phyloP scores from a whole-genome alignment of 805 yeast genomes.

The Blastobotrys parvus region DNA sequence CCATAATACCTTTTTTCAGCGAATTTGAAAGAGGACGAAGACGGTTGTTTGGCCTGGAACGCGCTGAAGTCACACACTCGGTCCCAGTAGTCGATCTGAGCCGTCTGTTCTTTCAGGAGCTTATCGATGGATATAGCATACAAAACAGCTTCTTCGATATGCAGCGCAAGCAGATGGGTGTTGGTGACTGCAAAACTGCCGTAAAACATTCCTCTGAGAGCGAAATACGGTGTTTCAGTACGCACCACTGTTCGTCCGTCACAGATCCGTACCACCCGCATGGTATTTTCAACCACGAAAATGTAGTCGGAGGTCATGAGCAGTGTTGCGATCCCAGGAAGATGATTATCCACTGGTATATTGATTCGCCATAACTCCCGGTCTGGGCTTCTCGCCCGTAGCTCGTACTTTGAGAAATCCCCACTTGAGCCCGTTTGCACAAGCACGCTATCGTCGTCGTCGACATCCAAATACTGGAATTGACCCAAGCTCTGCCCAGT shows the following conservation, averaged over 20 bases:
- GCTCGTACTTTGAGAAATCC: neutral
- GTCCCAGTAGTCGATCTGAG: neutral
- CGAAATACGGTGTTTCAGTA: neutral
- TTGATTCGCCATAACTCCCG: neutral
- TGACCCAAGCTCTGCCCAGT: neutral
- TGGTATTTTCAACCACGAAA: neutral
- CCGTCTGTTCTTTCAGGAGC: neutral
- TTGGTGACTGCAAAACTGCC: conserved; percentile 1
- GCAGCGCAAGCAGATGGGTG: conserved; percentile 1
- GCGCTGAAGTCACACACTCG: neutral
- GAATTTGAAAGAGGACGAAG: neutral
- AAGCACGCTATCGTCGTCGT: neutral
- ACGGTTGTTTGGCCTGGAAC: neutral
- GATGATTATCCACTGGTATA: neutral
- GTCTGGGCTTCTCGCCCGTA: neutral
- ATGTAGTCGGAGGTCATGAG: neutral
- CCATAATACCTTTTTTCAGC: neutral
- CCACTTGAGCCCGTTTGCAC: neutral
- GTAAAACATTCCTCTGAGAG: neutral
- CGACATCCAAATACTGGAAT: neutral
- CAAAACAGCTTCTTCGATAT: neutral
- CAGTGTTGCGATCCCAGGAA: neutral
- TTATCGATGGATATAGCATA: neutral
- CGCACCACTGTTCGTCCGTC: neutral
- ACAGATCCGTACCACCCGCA: neutral